A percentile compares a stretch with the other conserved stretches of the same genome.
These are phyloP conservation scores for Prillingera fragicola DNA, from an alignment of 1,284 basidiomycete species.

Conservation along the genomic window DNA sequence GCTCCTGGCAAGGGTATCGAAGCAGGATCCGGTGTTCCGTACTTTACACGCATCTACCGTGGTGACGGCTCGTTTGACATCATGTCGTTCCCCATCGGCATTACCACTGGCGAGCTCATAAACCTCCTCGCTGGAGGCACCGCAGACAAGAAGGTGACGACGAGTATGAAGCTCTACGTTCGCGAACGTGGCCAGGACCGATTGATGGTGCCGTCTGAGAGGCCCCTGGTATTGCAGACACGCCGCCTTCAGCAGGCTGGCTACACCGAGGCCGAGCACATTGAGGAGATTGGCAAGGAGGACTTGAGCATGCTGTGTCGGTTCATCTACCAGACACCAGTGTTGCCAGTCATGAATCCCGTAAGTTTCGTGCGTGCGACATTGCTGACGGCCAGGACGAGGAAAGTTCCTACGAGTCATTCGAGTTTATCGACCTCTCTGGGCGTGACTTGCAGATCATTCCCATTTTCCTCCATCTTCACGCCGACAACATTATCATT, in stretches of 20 bases:
- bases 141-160: conserved; percentile 55
- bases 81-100: conserved; percentile 59
- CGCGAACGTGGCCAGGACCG: conserved; percentile 82
- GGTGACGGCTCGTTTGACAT: conserved; percentile 69
- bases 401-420: conserved; percentile 66
- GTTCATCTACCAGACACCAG: conserved; percentile 61
- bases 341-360: conserved; percentile 55
- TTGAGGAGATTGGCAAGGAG: conserved; percentile 73
- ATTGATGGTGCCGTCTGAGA: conserved; percentile 70
- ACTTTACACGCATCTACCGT: conserved; percentile 67
- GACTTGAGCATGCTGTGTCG: conserved; percentile 81
- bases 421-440: conserved; percentile 78
- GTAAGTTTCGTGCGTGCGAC: conserved; percentile 50
- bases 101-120: conserved; percentile 67
- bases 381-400: conserved; percentile 52
- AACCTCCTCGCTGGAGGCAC: conserved; percentile 51
- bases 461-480: conserved; percentile 80
- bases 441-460: conserved; percentile 81
- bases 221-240: conserved; percentile 77
- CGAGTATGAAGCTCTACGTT: conserved; percentile 65
- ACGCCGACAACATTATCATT: conserved; percentile 77
- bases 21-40: conserved; percentile 5
- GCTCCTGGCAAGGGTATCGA: no score
- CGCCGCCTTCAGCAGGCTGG: conserved; percentile 85
- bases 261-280: conserved; percentile 74